These are phyloP conservation scores for Afroboletus lepidellus DNA, from an alignment of 1,284 basidiomycete genomes.

Conservation along the genomic window DNA sequence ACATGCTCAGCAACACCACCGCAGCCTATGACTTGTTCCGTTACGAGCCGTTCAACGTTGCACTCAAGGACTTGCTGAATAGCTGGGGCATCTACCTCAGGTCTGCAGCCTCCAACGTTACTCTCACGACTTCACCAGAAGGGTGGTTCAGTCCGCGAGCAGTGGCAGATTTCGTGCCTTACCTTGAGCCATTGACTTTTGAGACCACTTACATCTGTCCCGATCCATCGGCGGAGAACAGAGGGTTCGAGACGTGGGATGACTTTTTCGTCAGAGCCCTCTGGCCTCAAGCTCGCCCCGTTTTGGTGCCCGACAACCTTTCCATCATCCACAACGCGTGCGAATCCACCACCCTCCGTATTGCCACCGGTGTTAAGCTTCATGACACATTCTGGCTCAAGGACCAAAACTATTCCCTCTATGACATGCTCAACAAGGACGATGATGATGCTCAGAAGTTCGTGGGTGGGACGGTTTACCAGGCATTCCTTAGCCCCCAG, in stretches of 20 bases:
- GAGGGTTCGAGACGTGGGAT: slow-evolving; percentile 7
- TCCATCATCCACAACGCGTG: slow-evolving; percentile 2
- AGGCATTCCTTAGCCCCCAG: background rate
- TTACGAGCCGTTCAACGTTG: slow-evolving; percentile 19
- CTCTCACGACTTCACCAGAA: background rate
- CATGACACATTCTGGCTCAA: background rate
- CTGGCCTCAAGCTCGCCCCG: background rate
- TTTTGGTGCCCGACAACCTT: background rate
- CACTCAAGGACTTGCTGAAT: background rate
- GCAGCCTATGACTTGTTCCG: slow-evolving; percentile 24
- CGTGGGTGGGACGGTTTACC: background rate
- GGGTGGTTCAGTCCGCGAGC: slow-evolving; percentile 12
- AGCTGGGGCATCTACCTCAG: slow-evolving; percentile 15
- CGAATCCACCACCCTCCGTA: background rate
- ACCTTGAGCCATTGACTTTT: slow-evolving; percentile 2
- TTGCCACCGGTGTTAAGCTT: background rate
- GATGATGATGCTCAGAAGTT: background rate
- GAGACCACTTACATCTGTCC: slow-evolving; percentile 5
- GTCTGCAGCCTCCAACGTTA: background rate
- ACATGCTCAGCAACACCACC: slow-evolving; percentile 27
- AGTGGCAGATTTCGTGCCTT: background rate
- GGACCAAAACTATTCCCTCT: background rate
- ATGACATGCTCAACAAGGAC: background rate
- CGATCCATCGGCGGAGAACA: slow-evolving; percentile 3
- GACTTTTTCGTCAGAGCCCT: slow-evolving; percentile 4